Evolutionary conservation across 495 filamentous ascomycete species (phyloP).

Genomic region (Neurospora terricola): DNA sequence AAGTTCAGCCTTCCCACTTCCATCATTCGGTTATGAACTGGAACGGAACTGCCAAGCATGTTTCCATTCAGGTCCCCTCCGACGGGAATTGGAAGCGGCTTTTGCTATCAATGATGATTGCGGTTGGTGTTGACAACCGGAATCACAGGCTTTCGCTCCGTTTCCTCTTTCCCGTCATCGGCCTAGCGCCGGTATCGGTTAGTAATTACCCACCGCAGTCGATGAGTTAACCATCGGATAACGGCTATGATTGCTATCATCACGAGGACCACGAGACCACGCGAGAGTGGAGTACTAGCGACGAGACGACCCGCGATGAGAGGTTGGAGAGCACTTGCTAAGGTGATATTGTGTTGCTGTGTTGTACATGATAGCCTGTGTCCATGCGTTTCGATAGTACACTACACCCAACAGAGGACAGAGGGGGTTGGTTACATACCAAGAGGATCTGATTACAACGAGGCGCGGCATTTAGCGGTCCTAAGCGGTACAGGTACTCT

Average conservation of each 20-base stretch:
- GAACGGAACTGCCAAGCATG: background rate
- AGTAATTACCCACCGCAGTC: background rate
- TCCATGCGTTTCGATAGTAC: background rate
- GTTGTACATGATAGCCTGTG: background rate
- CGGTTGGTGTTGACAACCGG: background rate
- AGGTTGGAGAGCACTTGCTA: background rate
- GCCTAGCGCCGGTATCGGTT: background rate
- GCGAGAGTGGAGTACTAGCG: background rate
- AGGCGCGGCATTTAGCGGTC: background rate
- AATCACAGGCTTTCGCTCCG: background rate
- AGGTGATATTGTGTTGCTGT: background rate
- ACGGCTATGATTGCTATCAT: background rate
- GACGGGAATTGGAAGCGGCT: background rate
- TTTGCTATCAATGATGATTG: background rate
- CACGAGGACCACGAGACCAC: background rate
- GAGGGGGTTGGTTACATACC: background rate
- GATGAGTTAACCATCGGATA: background rate
- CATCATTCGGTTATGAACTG: background rate
- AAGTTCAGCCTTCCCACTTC: background rate
- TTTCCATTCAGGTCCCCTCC: background rate
- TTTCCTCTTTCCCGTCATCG: background rate
- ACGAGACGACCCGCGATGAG: background rate
- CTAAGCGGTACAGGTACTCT: background rate
- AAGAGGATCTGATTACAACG: background rate
- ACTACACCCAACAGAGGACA: background rate